phyloP scores from a whole-genome alignment of 306 rosid species.

The Rubus idaeus region DNA sequence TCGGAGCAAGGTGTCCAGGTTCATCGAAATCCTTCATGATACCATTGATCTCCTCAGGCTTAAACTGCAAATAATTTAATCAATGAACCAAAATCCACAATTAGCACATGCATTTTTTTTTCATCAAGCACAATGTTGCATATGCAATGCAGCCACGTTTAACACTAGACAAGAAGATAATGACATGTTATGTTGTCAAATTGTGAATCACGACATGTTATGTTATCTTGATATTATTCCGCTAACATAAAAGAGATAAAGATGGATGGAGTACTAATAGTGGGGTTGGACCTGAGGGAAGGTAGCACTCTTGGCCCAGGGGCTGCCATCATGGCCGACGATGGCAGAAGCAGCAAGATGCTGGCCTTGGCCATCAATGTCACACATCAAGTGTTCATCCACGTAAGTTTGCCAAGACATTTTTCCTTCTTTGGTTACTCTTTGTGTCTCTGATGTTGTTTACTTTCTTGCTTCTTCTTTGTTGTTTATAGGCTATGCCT shows the following conservation, averaged over 20 bases:
- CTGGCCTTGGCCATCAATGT: conserved; percentile 76
- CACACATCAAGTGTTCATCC: conserved; percentile 96
- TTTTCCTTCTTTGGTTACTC: conserved; percentile 9
- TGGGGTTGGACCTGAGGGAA: conserved; percentile 69
- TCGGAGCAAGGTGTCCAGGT: conserved; percentile 93
- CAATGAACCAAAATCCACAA: neutral
- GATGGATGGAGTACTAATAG: neutral
- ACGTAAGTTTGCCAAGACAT: conserved; percentile 99
- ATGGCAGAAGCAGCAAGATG: conserved; percentile 81
- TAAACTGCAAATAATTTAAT: conserved; percentile 37
- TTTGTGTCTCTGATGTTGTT: neutral
- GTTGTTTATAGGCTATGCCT: neutral
- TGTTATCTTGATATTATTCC: neutral
- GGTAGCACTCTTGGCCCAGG: conserved; percentile 87
- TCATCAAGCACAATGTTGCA: conserved; percentile 5
- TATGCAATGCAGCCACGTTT: neutral
- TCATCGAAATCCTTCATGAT: conserved; percentile 90
- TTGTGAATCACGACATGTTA: neutral
- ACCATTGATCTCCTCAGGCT: conserved; percentile 55
- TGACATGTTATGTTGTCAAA: neutral
- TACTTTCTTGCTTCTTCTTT: neutral
- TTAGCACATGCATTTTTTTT: neutral
- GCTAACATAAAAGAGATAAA: neutral
- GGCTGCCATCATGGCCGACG: conserved; percentile 72
- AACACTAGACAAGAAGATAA: neutral